Conservation (phyloP, 805 yeast species). For the Ogataea ganodermae region DNA sequence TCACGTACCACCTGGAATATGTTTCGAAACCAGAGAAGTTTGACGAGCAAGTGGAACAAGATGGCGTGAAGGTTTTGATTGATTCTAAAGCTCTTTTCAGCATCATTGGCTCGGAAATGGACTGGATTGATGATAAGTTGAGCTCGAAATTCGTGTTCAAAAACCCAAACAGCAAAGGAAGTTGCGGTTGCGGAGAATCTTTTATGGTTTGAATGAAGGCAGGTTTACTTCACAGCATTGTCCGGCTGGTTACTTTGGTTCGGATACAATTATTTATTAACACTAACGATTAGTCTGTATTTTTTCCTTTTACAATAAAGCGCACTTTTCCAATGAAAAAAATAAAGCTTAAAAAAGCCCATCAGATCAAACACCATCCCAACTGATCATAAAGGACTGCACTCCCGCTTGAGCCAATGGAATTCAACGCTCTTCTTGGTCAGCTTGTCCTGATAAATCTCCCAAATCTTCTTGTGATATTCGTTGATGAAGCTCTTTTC, state of each 20-base stretch:
- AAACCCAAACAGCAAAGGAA: constrained; percentile 96
- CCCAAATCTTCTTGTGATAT: constrained; percentile 51
- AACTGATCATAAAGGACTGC: constrained; percentile 33
- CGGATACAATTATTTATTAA: constrained; percentile 2
- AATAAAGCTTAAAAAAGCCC: too few species aligned
- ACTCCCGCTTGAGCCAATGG: constrained; percentile 54
- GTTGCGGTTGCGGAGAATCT: constrained; percentile 98
- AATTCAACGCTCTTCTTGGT: constrained; percentile 41
- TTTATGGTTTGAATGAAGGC: constrained; percentile 75
- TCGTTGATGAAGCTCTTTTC: constrained; percentile 53
- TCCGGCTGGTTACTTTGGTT: background rate
- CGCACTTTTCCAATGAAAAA: background rate
- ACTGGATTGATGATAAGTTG: constrained; percentile 93
- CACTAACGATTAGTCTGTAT: background rate
- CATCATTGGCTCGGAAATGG: constrained; percentile 97
- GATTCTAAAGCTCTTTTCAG: constrained; percentile 96
- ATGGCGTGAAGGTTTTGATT: constrained; percentile 87
- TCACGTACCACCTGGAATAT: constrained; percentile 88
- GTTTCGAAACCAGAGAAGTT: constrained; percentile 91
- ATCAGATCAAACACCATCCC: too few species aligned
- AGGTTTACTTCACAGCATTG: background rate
- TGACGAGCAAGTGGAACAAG: constrained; percentile 91
- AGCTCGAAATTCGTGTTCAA: constrained; percentile 86
- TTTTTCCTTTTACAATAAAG: constrained; percentile 3
- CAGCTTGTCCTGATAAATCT: constrained; percentile 41